Evolutionary conservation across 202 grass and related monocot species (phyloP).

Genomic region (Zoysia matrella): DNA sequence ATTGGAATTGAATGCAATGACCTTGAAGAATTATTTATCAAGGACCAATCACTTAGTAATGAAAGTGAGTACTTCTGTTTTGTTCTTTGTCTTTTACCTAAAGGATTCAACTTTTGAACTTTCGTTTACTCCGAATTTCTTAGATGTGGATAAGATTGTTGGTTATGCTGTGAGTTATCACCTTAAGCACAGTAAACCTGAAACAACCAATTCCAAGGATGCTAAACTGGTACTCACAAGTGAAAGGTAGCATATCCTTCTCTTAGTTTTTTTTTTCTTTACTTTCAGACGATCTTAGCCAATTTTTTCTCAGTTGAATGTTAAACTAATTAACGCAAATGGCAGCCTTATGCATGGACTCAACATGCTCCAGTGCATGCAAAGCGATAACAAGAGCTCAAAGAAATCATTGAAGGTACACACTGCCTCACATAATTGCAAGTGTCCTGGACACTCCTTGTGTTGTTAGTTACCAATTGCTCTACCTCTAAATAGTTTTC

Average conservation of each 20-base stretch:
- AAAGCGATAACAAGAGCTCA: slow-evolving; percentile 91
- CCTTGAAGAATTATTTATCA: slow-evolving; percentile 90
- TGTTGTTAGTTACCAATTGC: slow-evolving; percentile 1
- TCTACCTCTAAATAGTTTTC: slow-evolving; percentile 31
- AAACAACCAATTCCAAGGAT: slow-evolving; percentile 80
- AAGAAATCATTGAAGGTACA: slow-evolving; percentile 97
- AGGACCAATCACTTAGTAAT: slow-evolving; percentile 89
- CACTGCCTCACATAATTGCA: background rate
- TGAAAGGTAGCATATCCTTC: slow-evolving; percentile 57
- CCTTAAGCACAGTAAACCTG: slow-evolving; percentile 70
- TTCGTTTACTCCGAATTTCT: slow-evolving; percentile 43
- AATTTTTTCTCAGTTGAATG: background rate
- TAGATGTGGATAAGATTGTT: slow-evolving; percentile 95
- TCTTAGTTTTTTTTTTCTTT: slow-evolving; percentile 12
- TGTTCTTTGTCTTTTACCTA: slow-evolving; percentile 20
- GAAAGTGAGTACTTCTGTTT: slow-evolving; percentile 78
- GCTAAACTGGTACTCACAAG: slow-evolving; percentile 68
- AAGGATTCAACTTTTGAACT: slow-evolving; percentile 17
- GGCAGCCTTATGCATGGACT: slow-evolving; percentile 90
- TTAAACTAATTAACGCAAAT: slow-evolving; percentile 33
- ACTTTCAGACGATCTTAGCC: slow-evolving; percentile 10
- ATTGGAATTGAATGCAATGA: slow-evolving; percentile 88
- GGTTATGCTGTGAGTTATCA: slow-evolving; percentile 97
- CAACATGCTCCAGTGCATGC: slow-evolving; percentile 86
- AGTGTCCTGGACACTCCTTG: slow-evolving; percentile 24